These are phyloP conservation scores for Ceratocystis variospora DNA, from an alignment of 2,329 filamentous ascomycete genomes.

Conservation along the genomic window DNA sequence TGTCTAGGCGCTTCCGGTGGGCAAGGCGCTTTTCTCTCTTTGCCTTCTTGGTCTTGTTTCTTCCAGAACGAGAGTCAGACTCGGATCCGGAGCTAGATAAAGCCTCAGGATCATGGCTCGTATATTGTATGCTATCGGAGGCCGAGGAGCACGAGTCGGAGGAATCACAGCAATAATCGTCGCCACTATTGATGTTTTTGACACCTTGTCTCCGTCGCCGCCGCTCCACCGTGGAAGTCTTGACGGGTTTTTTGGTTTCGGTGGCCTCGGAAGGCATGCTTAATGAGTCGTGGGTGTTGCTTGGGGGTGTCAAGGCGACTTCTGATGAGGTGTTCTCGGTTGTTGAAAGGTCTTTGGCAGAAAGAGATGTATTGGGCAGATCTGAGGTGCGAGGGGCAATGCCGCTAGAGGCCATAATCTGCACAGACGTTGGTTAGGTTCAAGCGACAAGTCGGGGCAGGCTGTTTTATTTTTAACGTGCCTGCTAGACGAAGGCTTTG, in stretches of 20 bases:
- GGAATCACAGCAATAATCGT: not conserved
- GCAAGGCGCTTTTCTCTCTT: not conserved
- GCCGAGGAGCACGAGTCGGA: not conserved
- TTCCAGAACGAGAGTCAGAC: not conserved
- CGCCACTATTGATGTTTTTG: too few species aligned
- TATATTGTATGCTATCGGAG: not conserved
- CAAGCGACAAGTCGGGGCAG: not conserved
- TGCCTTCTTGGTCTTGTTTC: not conserved
- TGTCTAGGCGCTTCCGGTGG: not conserved
- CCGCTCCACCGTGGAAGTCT: not conserved
- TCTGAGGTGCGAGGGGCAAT: not conserved
- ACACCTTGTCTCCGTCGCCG: not conserved
- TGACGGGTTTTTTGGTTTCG: not conserved
- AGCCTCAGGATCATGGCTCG: not conserved
- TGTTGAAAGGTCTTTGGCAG: not conserved
- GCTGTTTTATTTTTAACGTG: not conserved
- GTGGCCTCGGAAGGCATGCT: not conserved
- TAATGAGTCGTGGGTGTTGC: not conserved
- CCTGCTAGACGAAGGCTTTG: not conserved
- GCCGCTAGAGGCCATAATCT: not conserved
- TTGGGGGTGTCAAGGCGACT: not conserved
- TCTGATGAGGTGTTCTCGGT: not conserved
- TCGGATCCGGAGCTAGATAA: not conserved
- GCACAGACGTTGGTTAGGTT: not conserved
- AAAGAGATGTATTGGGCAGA: not conserved